Percentiles rank a stretch among this genome's conserved stretches.
phyloP scores from a whole-genome alignment of 1,284 basidiomycete species.

The Trichosporon inkin region DNA sequence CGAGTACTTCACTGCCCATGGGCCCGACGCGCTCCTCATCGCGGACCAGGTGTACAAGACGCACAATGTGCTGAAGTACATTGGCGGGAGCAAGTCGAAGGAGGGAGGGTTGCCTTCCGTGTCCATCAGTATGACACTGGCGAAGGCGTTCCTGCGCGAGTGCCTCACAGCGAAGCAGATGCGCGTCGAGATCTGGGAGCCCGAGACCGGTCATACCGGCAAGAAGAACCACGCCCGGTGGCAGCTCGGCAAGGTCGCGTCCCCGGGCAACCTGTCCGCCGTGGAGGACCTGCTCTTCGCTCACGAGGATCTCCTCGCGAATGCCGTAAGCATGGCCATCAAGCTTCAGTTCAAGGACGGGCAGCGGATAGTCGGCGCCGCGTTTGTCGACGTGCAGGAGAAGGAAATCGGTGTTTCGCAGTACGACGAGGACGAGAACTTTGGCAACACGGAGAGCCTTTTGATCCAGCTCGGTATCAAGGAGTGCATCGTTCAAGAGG shows the following conservation, averaged over 20 bases:
- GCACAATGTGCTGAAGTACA: constrained; percentile 76
- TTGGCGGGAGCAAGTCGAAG: constrained; percentile 49
- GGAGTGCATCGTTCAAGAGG: constrained; percentile 66
- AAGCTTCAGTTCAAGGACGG: constrained; percentile 64
- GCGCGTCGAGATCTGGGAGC: constrained; percentile 85
- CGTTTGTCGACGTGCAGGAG: constrained; percentile 57
- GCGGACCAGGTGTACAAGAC: constrained; percentile 76
- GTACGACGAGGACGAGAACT: constrained; percentile 91
- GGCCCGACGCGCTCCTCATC: constrained; percentile 79
- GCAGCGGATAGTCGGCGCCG: constrained; percentile 54
- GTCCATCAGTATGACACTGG: constrained; percentile 72
- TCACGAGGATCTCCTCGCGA: constrained; percentile 72
- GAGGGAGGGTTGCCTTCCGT: constrained; percentile 64
- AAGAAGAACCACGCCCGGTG: constrained; percentile 65
- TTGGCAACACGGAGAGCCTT: constrained; percentile 92
- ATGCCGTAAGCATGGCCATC: constrained; percentile 88
- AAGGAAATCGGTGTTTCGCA: constrained; percentile 65
- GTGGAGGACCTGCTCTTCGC: constrained; percentile 91
- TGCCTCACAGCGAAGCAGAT: constrained; percentile 87
- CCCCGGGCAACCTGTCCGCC: constrained; percentile 86
- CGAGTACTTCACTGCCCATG: constrained; percentile 85
- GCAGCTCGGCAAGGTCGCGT: constrained; percentile 74
- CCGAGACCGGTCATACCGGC: constrained; percentile 60
- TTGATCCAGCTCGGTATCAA: constrained; percentile 96
- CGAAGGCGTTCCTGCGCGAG: constrained; percentile 81